Conservation (phyloP, 805 yeast genomes). For the Kazachstania bromeliacearum region DNA sequence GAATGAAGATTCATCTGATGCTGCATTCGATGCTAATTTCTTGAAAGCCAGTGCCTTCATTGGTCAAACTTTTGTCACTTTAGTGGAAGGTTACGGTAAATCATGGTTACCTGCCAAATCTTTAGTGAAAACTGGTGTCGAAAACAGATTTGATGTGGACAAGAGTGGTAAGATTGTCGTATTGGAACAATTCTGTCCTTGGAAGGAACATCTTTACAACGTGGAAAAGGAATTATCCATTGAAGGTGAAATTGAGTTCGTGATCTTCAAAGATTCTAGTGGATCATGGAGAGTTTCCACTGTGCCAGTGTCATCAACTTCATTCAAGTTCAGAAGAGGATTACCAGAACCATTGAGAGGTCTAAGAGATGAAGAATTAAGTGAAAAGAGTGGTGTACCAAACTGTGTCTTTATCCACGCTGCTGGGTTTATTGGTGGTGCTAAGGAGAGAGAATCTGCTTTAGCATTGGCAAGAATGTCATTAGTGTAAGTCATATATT, state of each 20-base stretch:
- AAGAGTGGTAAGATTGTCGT: constrained; percentile 63
- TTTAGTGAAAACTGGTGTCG: constrained; percentile 64
- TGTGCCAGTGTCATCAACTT: constrained; percentile 67
- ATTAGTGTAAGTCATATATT: constrained; percentile 11
- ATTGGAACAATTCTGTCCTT: constrained; percentile 73
- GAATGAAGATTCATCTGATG: constrained; percentile 61
- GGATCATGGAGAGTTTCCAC: constrained; percentile 81
- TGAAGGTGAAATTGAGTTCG: constrained; percentile 57
- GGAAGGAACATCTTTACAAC: constrained; percentile 86
- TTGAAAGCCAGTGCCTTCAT: constrained; percentile 64
- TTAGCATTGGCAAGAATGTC: constrained; percentile 55
- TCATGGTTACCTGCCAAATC: constrained; percentile 89
- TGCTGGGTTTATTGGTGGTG: constrained; percentile 96
- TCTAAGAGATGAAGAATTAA: constrained; percentile 77
- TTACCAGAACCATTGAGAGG: constrained; percentile 93
- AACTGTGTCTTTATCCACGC: constrained; percentile 93
- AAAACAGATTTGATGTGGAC: constrained; percentile 48
- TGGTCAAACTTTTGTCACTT: constrained; percentile 68
- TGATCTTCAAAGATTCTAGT: constrained; percentile 68
- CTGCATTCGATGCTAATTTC: constrained; percentile 57
- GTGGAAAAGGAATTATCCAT: constrained; percentile 55
- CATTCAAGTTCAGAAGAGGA: constrained; percentile 79
- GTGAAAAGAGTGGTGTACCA: constrained; percentile 64
- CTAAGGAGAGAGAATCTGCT: constrained; percentile 69
- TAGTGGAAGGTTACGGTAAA: constrained; percentile 62